Conservation (phyloP, 345 rosid genomes). For the Acer yangbiense region DNA sequence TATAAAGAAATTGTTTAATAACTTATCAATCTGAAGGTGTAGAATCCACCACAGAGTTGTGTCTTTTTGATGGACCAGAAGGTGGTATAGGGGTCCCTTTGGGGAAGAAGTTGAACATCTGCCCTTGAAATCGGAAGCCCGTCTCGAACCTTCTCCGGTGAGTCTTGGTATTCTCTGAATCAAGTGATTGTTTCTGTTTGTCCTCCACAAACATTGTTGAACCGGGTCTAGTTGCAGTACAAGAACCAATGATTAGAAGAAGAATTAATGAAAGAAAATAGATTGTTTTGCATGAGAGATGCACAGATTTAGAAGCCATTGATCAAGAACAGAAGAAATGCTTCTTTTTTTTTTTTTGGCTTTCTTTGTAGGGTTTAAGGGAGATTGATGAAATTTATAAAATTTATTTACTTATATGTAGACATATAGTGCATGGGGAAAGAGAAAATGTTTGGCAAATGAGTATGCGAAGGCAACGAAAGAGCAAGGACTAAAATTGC, state of each 20-base stretch:
- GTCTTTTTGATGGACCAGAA: conserved; percentile 82
- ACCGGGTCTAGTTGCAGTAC: conserved; percentile 40
- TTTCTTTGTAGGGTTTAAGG: conserved; percentile 30
- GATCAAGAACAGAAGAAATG: not conserved
- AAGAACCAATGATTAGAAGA: conserved; percentile 34
- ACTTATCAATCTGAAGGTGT: conserved; percentile 32
- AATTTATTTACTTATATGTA: not conserved
- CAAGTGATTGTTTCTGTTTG: conserved; percentile 2
- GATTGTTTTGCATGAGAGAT: conserved; percentile 18
- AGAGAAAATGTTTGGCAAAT: conserved; percentile 20
- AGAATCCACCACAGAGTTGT: conserved; percentile 54
- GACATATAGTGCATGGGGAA: conserved; percentile 8
- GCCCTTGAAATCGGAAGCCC: conserved; percentile 41
- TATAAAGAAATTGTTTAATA: not conserved
- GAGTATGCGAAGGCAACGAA: conserved; percentile 18
- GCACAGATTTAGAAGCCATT: conserved; percentile 28
- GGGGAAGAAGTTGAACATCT: conserved; percentile 71
- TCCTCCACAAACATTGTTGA: conserved; percentile 13
- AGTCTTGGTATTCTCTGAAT: conserved; percentile 10
- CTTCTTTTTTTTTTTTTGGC: too few species aligned
- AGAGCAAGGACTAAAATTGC: conserved; percentile 32
- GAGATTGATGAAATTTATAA: not conserved
- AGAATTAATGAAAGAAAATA: conserved; percentile 27
- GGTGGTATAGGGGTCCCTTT: conserved; percentile 75
- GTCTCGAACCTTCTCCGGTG: conserved; percentile 35